Evolutionary conservation across 2,329 filamentous ascomycete genomes (phyloP).

Genomic region (Microsporum canis): DNA sequence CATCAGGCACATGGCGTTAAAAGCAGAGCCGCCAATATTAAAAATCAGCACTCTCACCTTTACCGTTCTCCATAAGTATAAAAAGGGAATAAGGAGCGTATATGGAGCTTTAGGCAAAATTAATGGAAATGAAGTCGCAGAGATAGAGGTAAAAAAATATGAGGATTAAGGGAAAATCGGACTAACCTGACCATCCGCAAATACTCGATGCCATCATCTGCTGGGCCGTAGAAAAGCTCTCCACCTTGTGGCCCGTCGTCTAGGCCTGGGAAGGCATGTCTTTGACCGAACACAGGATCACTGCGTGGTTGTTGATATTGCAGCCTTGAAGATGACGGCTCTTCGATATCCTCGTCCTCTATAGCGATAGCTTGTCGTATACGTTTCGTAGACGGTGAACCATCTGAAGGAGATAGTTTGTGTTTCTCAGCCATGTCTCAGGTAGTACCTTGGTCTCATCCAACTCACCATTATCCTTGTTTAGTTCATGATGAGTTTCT

Average conservation of each 20-base stretch:
- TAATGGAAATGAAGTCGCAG: neutral
- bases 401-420: conserved; percentile 8
- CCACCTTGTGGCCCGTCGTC: conserved; percentile 39
- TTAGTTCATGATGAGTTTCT: neutral
- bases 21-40: neutral
- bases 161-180: conserved; percentile 6
- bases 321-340: conserved; percentile 12
- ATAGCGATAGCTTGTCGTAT: conserved; percentile 20
- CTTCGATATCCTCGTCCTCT: conserved; percentile 21
- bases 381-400: conserved; percentile 20
- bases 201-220: conserved; percentile 58
- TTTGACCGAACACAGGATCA: conserved; percentile 59
- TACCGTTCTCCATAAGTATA: neutral
- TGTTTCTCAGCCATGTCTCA: conserved; percentile 12
- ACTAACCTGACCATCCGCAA: conserved; percentile 57
- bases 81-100: neutral
- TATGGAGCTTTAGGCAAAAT: neutral
- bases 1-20: conserved; percentile 1
- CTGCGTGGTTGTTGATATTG: conserved; percentile 33
- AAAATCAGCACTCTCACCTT: neutral
- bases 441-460: neutral
- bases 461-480: neutral
- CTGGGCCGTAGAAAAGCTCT: conserved; percentile 56
- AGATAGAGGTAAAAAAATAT: conserved; percentile 16
- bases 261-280: conserved; percentile 57